Evolutionary conservation across 768 basidiomycete genomes (phyloP), one percentile per base, ranked within the genome.

Genomic region (Phaffia australis): DNA sequence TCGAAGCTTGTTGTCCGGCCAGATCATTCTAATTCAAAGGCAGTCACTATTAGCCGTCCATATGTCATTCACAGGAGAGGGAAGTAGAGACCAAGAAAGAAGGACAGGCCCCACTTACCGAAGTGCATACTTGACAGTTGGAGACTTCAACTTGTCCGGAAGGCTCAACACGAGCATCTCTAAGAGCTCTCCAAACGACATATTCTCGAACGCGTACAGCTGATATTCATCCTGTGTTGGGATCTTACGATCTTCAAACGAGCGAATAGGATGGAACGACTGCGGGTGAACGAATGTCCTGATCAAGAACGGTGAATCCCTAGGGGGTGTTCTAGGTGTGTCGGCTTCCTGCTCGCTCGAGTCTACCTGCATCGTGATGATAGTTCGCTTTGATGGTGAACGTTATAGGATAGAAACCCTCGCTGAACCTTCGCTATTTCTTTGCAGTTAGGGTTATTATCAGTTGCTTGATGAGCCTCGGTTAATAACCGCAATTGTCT

Each of bases 181-280:
- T 42, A 42, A 11, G 35, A 42, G 35, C 35, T 60, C 59, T 46
- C 19, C 59, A 29, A 60, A 49, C 59, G 59, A 48, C 25, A 21
- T 60, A 49, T 60, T 46, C n/a, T 60, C 59, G 21, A 19, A 60
- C 7, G 59, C 59, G 46, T 60, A 35, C 3, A 60, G 59, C 46
- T 35, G 23, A 23, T 35, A 48, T 49, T 60, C 59, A 49, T 60
- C 59, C 46, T 8, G 23, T 9, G 9, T 14, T 19, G 59, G 59
- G 35, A 25, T 46, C 18, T 23, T 21, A 27, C 46, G 59, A 29
- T 60, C 59, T 27, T 60, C 59, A 23, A 60, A 60, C 21, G 25
- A 27, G 16, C 23, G 16, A 29, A 60, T n/a, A 23, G 59, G 23
- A 46, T 60, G 59, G 59, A 60, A 60, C 5, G 59, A 46, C 23